Evolutionary conservation across 768 basidiomycete species (phyloP).

Genomic region (Panaeolus cyanescens): DNA sequence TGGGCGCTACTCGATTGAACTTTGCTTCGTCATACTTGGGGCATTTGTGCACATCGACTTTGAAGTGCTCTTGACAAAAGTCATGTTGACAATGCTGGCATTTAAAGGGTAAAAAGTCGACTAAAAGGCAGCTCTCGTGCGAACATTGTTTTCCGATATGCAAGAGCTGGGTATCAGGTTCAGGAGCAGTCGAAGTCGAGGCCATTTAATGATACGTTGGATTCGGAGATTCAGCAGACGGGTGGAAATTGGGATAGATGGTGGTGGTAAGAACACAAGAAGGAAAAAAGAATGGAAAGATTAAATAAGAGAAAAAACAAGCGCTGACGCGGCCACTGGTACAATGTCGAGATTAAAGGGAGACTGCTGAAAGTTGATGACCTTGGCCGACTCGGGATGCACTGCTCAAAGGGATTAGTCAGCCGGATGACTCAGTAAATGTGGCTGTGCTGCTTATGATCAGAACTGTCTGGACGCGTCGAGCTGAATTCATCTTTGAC

Average conservation of each 20-base stretch:
- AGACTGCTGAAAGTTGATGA: not conserved
- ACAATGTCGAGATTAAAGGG: not conserved
- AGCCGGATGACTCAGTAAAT: not conserved
- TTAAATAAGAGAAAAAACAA: slow-evolving; percentile 14
- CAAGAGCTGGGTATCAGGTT: slow-evolving; percentile 60
- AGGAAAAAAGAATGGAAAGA: slow-evolving; percentile 9
- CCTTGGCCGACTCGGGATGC: not conserved
- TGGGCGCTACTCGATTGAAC: slow-evolving; percentile 75
- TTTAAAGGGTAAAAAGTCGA: slow-evolving; percentile 87
- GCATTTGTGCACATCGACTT: slow-evolving; percentile 67
- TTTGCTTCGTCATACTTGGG: slow-evolving; percentile 69
- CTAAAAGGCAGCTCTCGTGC: slow-evolving; percentile 60
- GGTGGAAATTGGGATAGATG: slow-evolving; percentile 4
- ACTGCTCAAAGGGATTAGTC: slow-evolving; percentile 2
- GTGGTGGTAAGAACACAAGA: slow-evolving; percentile 9
- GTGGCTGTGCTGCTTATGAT: not conserved
- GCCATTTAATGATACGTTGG: slow-evolving; percentile 15
- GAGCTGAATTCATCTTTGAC: too few species aligned
- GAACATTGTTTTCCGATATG: slow-evolving; percentile 74
- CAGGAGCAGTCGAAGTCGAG: slow-evolving; percentile 23
- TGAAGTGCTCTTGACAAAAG: slow-evolving; percentile 83
- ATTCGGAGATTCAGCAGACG: not conserved
- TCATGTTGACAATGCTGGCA: slow-evolving; percentile 74
- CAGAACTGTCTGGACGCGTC: not conserved
- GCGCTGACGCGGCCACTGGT: slow-evolving; percentile 25